Evolutionary conservation across 768 basidiomycete species (phyloP).

Genomic region (Naganishia kalamii): DNA sequence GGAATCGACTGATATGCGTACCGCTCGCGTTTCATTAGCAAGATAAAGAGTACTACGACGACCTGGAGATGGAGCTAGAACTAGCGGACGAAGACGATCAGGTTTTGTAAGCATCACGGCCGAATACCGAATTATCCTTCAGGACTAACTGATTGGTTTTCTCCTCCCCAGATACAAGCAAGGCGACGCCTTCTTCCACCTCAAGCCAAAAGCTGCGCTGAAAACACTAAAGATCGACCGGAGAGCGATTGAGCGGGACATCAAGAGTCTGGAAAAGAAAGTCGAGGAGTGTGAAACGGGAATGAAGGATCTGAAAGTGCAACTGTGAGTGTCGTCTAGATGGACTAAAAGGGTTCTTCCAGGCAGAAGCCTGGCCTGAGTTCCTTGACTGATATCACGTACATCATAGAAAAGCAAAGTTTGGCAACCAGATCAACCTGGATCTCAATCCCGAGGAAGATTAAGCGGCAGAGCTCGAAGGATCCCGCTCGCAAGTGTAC

Average conservation of each 20-base stretch:
- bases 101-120: slow-evolving; percentile 57
- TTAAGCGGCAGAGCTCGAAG: background rate
- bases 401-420: slow-evolving; percentile 65
- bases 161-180: slow-evolving; percentile 66
- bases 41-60: slow-evolving; percentile 91
- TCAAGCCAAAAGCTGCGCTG: slow-evolving; percentile 60
- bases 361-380: too few relatives aligned
- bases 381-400: background rate
- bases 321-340: slow-evolving; percentile 41
- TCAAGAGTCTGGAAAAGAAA: slow-evolving; percentile 32
- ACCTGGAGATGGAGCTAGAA: slow-evolving; percentile 78
- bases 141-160: background rate
- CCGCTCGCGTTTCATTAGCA: slow-evolving; percentile 52
- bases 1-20: background rate
- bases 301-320: slow-evolving; percentile 46
- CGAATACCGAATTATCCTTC: background rate
- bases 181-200: slow-evolving; percentile 80
- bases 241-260: slow-evolving; percentile 34
- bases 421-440: slow-evolving; percentile 85
- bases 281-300: slow-evolving; percentile 42
- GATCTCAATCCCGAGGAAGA: slow-evolving; percentile 52
- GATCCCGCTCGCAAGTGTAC: too few relatives aligned
- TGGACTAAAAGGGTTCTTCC: too few relatives aligned
- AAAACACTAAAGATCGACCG: slow-evolving; percentile 38
- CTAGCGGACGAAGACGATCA: slow-evolving; percentile 76